Conservation (phyloP, 768 basidiomycete species). For the Suillus discolor region DNA sequence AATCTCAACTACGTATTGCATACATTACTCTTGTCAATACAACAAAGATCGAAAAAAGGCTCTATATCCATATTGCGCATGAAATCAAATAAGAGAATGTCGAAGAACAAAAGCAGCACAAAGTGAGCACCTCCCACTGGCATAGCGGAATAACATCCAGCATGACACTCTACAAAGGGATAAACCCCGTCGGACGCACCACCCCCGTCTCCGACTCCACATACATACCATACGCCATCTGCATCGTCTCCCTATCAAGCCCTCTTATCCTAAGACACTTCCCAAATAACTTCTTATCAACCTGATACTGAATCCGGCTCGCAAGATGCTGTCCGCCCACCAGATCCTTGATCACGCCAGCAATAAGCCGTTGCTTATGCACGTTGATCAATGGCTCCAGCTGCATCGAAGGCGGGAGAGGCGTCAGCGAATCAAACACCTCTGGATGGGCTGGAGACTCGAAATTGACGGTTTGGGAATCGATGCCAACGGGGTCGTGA, state of each 20-base stretch:
- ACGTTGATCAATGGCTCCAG: constrained; percentile 88
- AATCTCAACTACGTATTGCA: background rate
- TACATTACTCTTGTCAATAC: constrained; percentile 2
- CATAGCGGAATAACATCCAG: background rate
- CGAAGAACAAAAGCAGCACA: constrained; percentile 2
- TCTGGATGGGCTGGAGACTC: constrained; percentile 75
- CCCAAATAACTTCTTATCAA: constrained; percentile 79
- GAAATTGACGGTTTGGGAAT: constrained; percentile 62
- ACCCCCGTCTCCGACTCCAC: constrained; percentile 20
- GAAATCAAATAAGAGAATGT: constrained; percentile 5
- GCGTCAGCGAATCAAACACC: constrained; percentile 72
- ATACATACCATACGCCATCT: constrained; percentile 46
- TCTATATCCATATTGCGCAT: constrained; percentile 1
- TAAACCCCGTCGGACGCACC: constrained; percentile 20
- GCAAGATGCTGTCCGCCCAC: constrained; percentile 86
- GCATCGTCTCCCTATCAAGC: constrained; percentile 56
- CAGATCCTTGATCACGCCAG: constrained; percentile 76
- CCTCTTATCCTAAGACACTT: constrained; percentile 72
- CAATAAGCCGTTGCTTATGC: constrained; percentile 84
- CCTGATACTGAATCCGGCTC: constrained; percentile 64
- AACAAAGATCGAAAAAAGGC: constrained; percentile 1
- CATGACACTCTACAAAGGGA: constrained; percentile 19
- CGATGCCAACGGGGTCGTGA: constrained; percentile 63
- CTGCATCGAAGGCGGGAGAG: constrained; percentile 75
- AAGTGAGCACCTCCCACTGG: background rate